Base-by-base conservation (phyloP, 306 rosid genomes). In the Dicorynia guianensis region DNA sequence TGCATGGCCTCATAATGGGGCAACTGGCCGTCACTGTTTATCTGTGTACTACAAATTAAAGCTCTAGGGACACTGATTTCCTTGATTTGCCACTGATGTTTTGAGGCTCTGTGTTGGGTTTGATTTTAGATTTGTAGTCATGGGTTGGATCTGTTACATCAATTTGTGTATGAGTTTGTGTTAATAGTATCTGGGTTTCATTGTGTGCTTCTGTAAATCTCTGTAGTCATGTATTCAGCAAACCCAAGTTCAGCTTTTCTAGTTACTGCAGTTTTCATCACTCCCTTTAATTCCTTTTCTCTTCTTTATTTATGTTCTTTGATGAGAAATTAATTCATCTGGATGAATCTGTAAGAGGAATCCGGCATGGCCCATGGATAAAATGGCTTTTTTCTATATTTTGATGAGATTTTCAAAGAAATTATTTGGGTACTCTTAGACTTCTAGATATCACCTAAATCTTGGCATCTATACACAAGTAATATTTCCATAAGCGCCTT, bases 201-300 rank as follows among this genome's bases (percentile, higher is more conserved):
- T 63, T 55, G 56, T 71, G 63, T 65, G 69, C 18, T 64, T 39
- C 8, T 56, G 63, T 65, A 72, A 72, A 57, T 57, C 74, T 38
- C 3, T 65, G 18, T 25, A 65, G 33, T 30, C 47, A 1, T 25
- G 30, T 25, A 72, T 72, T 55, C 62, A 25, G 17, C 53, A 46
- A 46, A 25, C 53, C 55, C 19, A 49, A 57, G 7, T 54, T 67
- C 12, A 58, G 72, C 5, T 78, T 71, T 63, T 71, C 44, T 20
- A 7, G 40, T 39, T 8, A 19, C 3, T 17, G n/a, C 63, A 40
- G 30, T 25, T 25, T 14, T 63, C 9, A 35, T 18, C 55, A 67
- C 25, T 65, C 25, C 10, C 72, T 25, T 25, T 39, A 13, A 47
- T 11, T 38, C 4, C n/a, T 20, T n/a, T n/a, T 46, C 13, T 30